Base-by-base conservation (phyloP, 768 basidiomycete genomes). In the Trametes cinnabarina region DNA sequence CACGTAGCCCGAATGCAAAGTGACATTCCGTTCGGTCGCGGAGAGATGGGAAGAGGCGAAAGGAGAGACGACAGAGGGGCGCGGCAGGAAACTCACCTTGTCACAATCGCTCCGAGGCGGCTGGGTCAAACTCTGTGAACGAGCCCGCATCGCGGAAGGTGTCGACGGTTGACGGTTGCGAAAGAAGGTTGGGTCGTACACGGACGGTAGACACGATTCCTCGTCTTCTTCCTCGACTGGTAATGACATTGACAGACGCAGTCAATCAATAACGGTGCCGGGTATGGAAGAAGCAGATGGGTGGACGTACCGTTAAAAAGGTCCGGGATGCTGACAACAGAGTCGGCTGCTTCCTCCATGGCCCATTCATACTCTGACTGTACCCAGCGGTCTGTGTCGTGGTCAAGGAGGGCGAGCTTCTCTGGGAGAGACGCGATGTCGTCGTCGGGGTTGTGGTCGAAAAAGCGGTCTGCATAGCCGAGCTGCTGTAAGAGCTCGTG, bases 141-240 rank as follows among this genome's bases (percentile, higher is more conserved):
- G 54, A 8, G 47, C 48, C 6, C 50, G 56, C 30, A 51, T 49
- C 15, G 46, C 41, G 20, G 57, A 41, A 20, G 56, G 48, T 40
- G 20, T 28, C 15, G 23, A 26, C 6, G 57, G 42, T 32, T 41
- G 51, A 23, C 44, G 48, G 43, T 51, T n/a, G 30, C 35, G 48
- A 57, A 65, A 65, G 51, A 65, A 40, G 14, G 65, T 63, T 1
- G 65, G 65, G 51, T 65, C 65, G 39, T 65, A 65, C 23, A 65
- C 37, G 47, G 40, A 55, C 35, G 64, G 61, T 14, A 52, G 43
- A 34, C 64, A 65, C 20, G 62, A 52, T 50, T 63, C 65, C 20
- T 58, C 52, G 46, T 63, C 65, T 52, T 63, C 65, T 52, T 65
- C 65, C n/a, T 61, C 64, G 42, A 51, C 60, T 57, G 55, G 4